phyloP scores from a whole-genome alignment of 257 asterid genomes.

The Jacaranda mimosifolia region DNA sequence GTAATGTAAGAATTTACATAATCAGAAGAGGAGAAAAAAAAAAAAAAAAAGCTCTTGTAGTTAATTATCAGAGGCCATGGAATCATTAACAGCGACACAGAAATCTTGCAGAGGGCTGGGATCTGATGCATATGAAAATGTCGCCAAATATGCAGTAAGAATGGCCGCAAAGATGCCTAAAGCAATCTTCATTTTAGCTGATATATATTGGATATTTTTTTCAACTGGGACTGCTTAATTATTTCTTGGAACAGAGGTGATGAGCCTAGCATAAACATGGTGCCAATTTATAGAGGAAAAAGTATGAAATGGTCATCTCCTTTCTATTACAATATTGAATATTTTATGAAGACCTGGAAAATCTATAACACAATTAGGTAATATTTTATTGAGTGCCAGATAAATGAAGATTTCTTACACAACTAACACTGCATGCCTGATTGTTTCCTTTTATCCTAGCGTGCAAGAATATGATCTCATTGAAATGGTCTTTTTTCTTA shows the following conservation, averaged over 20 bases:
- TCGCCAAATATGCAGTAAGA: conserved; percentile 7
- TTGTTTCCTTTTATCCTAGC: no score
- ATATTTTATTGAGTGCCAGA: no score
- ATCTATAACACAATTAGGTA: no score
- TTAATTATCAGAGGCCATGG: conserved; percentile 24
- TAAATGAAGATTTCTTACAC: no score
- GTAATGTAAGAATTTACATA: neutral
- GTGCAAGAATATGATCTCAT: no score
- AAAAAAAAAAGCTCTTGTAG: neutral
- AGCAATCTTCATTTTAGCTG: neutral
- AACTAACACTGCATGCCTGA: no score
- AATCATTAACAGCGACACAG: conserved; percentile 43
- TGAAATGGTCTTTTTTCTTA: no score
- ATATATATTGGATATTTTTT: neutral
- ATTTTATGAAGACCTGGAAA: no score
- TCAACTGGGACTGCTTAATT: neutral
- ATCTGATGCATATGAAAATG: conserved; percentile 35
- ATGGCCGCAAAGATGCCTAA: neutral
- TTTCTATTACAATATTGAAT: neutral
- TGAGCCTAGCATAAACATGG: neutral
- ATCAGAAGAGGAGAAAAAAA: neutral
- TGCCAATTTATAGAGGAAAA: conserved; percentile 10
- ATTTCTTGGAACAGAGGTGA: neutral
- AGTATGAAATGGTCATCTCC: neutral
- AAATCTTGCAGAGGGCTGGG: conserved; percentile 47